Evolutionary conservation across 2,329 filamentous ascomycete genomes (phyloP).

Genomic region (Colletotrichum tabaci): DNA sequence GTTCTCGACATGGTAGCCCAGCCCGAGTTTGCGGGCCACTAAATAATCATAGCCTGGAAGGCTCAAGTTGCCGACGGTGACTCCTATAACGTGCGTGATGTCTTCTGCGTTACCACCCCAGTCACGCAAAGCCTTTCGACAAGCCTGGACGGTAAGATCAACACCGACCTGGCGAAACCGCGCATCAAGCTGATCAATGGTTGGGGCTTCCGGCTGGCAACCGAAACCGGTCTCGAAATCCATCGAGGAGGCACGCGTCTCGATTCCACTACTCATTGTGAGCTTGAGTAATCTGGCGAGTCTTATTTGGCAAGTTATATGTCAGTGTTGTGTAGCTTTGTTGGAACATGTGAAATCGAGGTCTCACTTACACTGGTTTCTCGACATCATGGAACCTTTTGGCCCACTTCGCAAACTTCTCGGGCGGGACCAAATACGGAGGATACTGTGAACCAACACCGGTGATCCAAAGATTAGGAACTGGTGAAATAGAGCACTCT

Average conservation of each 20-base stretch:
- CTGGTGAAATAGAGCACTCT: background rate
- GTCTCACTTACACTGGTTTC: constrained; percentile 14
- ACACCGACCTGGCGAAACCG: constrained; percentile 50
- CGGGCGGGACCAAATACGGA: constrained; percentile 13
- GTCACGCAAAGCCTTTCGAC: constrained; percentile 51
- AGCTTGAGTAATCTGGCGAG: constrained; percentile 20
- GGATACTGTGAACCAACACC: constrained; percentile 30
- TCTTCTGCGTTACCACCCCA: constrained; percentile 44
- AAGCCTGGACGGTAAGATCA: constrained; percentile 50
- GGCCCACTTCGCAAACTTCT: constrained; percentile 2
- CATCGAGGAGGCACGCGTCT: constrained; percentile 28
- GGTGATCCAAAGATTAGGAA: constrained; percentile 26
- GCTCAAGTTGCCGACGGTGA: constrained; percentile 55
- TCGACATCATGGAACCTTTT: constrained; percentile 17
- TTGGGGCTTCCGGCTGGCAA: constrained; percentile 33
- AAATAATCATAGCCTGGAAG: constrained; percentile 56
- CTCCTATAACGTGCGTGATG: constrained; percentile 55
- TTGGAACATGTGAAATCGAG: background rate
- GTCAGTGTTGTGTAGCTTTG: background rate
- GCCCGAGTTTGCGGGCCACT: constrained; percentile 51
- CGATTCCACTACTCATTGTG: constrained; percentile 26
- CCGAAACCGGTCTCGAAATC: constrained; percentile 23
- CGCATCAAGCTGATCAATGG: constrained; percentile 47
- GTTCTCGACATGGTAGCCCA: constrained; percentile 50
- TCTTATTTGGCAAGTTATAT: rapidly evolving